Base-by-base conservation (phyloP, 2,329 filamentous ascomycete genomes). In the Calonectria montana region DNA sequence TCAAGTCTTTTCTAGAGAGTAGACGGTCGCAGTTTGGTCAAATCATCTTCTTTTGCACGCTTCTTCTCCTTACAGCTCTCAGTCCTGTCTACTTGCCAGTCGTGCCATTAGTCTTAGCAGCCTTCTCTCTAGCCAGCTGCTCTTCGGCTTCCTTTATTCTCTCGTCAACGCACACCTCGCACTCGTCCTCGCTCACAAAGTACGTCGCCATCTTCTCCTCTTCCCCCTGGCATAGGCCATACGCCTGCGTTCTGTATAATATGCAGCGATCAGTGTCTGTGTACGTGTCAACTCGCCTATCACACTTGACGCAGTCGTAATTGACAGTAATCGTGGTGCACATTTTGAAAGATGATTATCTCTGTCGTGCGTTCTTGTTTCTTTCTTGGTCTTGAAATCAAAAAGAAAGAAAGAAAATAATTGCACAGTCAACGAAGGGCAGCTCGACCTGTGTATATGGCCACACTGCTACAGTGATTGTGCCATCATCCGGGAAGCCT, bases 101-200 rank as follows among this genome's bases (percentile, higher is more conserved):
- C 43, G 18, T 16, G 25, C 57, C 50, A 27, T 9, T 21, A 37
- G 21, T 39, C 16, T 61, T 59, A 12, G 31, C 31, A 47, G 29
- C 61, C 41, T 50, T 55, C 4, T 25, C 43, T 16, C 37, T 7
- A 10, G 59, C 67, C 25, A 29, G 66, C 8, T 43, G 43, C 55
- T 69, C 45, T 29, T 74, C 71, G 1, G 43, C 55, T 27, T 29
- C 39, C 2, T 45, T 65, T 64, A 66, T 72, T 31, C 64, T 53
- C 69, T 62, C 48, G 47, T 74, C 75, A 27, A 50, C 43, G 37
- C 75, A 76, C 21, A 50, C 65, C 12, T 68, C 48, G 25, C 75
- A 77, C 43, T 74, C 50, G 12, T 67, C 65, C 2, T 68, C 72
- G 4, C 67, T 39, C 41, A 77, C 67, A 35, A 76, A 23, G 31